phyloP scores from a whole-genome alignment of 352 stramenopile species.

The Phytophthora vignae region DNA sequence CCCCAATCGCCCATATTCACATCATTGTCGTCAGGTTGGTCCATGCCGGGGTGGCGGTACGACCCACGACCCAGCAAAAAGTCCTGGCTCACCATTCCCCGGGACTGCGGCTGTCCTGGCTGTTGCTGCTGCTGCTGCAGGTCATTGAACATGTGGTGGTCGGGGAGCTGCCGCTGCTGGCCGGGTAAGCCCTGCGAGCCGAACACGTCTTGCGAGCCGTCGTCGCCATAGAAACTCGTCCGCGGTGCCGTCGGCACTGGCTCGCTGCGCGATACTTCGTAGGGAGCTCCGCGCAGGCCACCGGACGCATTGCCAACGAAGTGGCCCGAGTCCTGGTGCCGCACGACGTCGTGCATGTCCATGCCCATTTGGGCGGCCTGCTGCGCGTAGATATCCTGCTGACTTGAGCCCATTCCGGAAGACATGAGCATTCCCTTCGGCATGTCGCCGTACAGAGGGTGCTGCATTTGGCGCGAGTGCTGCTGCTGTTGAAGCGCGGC shows the following conservation, averaged over 20 bases:
- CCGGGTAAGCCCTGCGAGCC: constrained; percentile 45
- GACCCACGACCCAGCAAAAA: constrained; percentile 52
- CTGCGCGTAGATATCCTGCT: constrained; percentile 63
- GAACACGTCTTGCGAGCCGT: constrained; percentile 59
- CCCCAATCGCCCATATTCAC: constrained; percentile 73
- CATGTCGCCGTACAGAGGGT: constrained; percentile 65
- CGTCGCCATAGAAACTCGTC: constrained; percentile 55
- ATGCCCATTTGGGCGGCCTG: constrained; percentile 62
- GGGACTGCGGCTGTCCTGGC: constrained; percentile 40
- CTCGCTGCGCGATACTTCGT: constrained; percentile 37
- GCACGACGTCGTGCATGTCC: constrained; percentile 65
- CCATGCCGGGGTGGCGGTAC: constrained; percentile 59
- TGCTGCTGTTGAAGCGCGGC: constrained; percentile 50
- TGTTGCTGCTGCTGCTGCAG: constrained; percentile 49
- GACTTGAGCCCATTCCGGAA: constrained; percentile 40
- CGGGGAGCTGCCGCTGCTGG: constrained; percentile 47
- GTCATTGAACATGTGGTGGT: constrained; percentile 57
- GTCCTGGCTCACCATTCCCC: constrained; percentile 51
- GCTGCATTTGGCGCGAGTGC: constrained; percentile 54
- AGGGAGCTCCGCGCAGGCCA: constrained; percentile 31
- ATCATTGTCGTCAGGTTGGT: constrained; percentile 54
- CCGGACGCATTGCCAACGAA: constrained; percentile 32
- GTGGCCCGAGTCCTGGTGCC: constrained; percentile 51
- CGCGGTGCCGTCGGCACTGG: constrained; percentile 41
- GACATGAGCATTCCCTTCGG: constrained; percentile 61